Conservation (phyloP, 257 asterid species). For the Nicotiana otophora region DNA sequence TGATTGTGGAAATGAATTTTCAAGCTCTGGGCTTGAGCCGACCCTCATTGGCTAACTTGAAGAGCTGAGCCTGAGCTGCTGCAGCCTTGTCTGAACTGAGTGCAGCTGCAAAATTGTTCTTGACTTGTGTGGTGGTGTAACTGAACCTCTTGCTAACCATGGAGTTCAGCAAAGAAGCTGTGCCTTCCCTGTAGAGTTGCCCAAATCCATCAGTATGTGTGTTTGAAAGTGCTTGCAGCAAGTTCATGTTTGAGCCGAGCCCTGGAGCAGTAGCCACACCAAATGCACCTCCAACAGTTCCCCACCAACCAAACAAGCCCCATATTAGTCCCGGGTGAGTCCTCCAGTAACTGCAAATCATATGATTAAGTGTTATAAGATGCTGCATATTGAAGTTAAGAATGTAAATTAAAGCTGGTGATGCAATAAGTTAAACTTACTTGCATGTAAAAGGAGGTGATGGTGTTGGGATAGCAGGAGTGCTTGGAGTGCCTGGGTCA, state of each 20-base stretch:
- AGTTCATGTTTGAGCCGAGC: conserved; percentile 13
- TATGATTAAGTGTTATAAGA: neutral
- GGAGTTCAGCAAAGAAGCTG: conserved; percentile 26
- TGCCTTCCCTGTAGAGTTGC: conserved; percentile 29
- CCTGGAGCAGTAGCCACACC: conserved; percentile 21
- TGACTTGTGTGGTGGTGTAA: conserved; percentile 24
- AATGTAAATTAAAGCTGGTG: neutral
- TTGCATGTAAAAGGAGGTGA: conserved; percentile 87
- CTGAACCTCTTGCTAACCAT: conserved; percentile 19
- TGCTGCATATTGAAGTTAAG: neutral
- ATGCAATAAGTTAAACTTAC: conserved; percentile 37
- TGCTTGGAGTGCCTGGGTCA: conserved; percentile 30
- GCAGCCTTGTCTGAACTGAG: conserved; percentile 21
- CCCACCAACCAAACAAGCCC: conserved; percentile 41
- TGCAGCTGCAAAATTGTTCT: conserved; percentile 18
- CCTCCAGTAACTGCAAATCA: conserved; percentile 38
- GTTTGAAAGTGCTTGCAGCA: conserved; percentile 25
- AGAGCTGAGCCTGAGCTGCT: conserved; percentile 21
- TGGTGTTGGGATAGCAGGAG: conserved; percentile 54
- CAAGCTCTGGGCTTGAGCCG: conserved; percentile 12
- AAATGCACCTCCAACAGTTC: conserved; percentile 31
- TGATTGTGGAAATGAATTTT: neutral
- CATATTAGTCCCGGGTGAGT: conserved; percentile 36
- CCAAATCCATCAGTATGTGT: conserved; percentile 19
- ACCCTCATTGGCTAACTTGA: conserved; percentile 27